These are phyloP conservation scores for Hyaloscypha variabilis DNA, from an alignment of 495 filamentous ascomycete genomes.

Conservation along the genomic window DNA sequence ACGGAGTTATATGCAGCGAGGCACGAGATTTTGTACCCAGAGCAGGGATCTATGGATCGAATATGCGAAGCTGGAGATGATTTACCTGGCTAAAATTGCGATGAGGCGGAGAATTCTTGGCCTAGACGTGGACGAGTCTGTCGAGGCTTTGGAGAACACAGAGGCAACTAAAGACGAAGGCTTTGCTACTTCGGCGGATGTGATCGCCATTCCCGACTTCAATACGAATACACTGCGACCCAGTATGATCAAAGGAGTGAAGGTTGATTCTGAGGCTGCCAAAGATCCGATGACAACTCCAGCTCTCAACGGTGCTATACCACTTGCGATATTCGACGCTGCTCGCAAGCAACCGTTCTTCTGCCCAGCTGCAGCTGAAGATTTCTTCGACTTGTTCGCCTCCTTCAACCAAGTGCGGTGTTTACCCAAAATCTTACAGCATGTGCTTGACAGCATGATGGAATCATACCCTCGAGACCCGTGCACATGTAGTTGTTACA, in stretches of 20 bases:
- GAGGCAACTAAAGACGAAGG: constrained; percentile 42
- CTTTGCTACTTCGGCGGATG: constrained; percentile 46
- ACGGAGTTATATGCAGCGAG: constrained; percentile 84
- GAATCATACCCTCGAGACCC: constrained; percentile 59
- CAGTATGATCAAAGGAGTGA: constrained; percentile 35
- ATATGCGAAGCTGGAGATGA: constrained; percentile 90
- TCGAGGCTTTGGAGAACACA: constrained; percentile 45
- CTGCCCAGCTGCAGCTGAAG: constrained; percentile 62
- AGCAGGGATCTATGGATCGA: constrained; percentile 78
- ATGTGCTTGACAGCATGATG: constrained; percentile 69
- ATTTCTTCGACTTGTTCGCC: constrained; percentile 81
- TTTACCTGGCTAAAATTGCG: constrained; percentile 82
- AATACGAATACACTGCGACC: constrained; percentile 49
- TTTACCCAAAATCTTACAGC: constrained; percentile 68
- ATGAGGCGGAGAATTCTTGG: constrained; percentile 69
- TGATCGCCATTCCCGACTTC: constrained; percentile 64
- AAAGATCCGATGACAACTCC: constrained; percentile 74
- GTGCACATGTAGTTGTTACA: constrained; percentile 65
- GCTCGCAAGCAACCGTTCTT: constrained; percentile 76
- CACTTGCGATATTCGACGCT: constrained; percentile 87
- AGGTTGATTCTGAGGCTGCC: constrained; percentile 62
- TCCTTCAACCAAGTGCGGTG: constrained; percentile 66
- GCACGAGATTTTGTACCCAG: constrained; percentile 81
- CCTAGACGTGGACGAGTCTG: constrained; percentile 55
- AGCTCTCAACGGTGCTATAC: constrained; percentile 85